Base-by-base conservation (phyloP, 495 filamentous ascomycete species). In the Penicillium riverlandense region DNA sequence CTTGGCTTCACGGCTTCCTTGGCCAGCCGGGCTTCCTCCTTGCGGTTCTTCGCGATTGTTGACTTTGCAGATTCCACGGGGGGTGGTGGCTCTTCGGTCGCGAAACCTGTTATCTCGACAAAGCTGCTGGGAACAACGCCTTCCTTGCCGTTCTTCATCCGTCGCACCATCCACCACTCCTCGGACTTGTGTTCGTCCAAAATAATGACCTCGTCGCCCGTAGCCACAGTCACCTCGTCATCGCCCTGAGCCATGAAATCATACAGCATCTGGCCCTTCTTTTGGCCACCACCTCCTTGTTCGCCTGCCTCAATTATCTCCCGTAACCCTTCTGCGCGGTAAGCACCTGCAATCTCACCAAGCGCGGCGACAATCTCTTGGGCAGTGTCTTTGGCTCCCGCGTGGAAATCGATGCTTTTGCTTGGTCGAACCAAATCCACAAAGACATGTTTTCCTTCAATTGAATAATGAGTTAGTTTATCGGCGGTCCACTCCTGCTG, bases 121-220 rank as follows among this genome's bases (percentile, higher is more conserved):
- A 96, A 99, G 64, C 86, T 94, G 69, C 88, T 90, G 5, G 92
- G 92, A n/a, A 99, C 90, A 9, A 97, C 92, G n/a, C 92, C 94
- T 60, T 95, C 87, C 57, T 86, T 88, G 37, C 87, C 86, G 61
- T 90, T 96, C 69, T 89, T 90, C 38, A 95, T 49, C 29, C 90
- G 79, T 38, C 86, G 80, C 9, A 99, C 90, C 74, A 90, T 85
- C 91, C 94, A 97, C 92, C 92, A 99, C 59, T 99, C 92, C 37
- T 96, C 90, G 41, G 90, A 95, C 63, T 86, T 88, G 44, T 72
- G 79, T 59, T 95, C 90, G 57, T 99, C 91, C 33, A 96, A 55
- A 41, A 99, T 73, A 39, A 94, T 67, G 22, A 99, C 90, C 58
- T 97, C 92, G 57, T 99, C 94, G 10, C 83, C 90, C 39, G 84